Base-by-base conservation (phyloP, 2,329 filamentous ascomycete genomes). In the Clarireedia hainanense region DNA sequence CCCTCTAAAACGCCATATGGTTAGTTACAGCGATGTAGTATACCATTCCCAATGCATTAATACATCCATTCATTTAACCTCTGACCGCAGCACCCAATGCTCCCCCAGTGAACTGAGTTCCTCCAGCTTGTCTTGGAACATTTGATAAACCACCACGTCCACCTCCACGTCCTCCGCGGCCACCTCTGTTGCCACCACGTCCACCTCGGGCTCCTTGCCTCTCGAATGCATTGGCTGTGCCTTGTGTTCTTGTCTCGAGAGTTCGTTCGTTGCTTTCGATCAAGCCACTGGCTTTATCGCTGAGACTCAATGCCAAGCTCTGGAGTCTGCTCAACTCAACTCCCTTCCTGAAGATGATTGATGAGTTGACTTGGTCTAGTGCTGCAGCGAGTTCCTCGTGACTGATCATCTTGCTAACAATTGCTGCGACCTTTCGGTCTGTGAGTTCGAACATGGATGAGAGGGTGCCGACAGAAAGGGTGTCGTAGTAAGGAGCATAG, bases 341-440 rank as follows among this genome's bases (percentile, higher is more conserved):
- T 58, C 94, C 95, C 85, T 99, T 97, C 74, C 94, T 88, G 89
- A 99, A 99, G 76, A 97, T 94, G 74, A 99, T 90, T 51, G 90
- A 95, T 64, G 88, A 86, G 68, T 95, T 96, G 75, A 99, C 92
- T 76, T 99, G 94, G 77, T 99, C 95, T 27, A 99, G 84, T 39
- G 94, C 95, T 45, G 94, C 94, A 9, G 89, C 89, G 50, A 99
- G 85, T 74, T 99, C 94, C 75, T 99, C 94, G 77, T 99, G 94
- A 68, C 91, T 95, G 73, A 99, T 97, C 94, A 99, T 99, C 79
- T 95, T 95, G 80, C 90, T 95, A 68, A 99, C 85, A 55, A 99
- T 85, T 37, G 94, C 91, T n/a, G 88, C 80, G 51, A 96, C 91
- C 81, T 97, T 97, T 75, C 86, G 83, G 65, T 86, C 78, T 56